Evolutionary conservation across 2,329 filamentous ascomycete species (phyloP), one percentile per base, ranked within the genome.

Genomic region (Diaporthe ampelina): DNA sequence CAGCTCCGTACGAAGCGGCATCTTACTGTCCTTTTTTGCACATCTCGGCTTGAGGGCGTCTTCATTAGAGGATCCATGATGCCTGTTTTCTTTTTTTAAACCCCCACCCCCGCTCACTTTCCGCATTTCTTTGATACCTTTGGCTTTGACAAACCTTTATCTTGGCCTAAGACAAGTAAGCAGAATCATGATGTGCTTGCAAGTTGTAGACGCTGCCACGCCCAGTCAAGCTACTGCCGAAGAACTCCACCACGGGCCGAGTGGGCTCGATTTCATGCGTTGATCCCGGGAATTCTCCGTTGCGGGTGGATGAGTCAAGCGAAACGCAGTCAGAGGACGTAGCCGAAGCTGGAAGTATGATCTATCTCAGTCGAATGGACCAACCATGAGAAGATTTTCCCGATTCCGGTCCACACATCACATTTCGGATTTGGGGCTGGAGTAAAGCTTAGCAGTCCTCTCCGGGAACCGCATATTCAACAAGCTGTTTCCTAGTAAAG

Each of bases 231-330:
- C 56, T 58, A n/a, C 29, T 32, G 29, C 29, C 29, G 24, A 11
- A n/a, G 17, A 26, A 40, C 59, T 29, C 40, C 59, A 48, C 40
- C 59, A 40, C 59, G 59, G 59, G 59, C 59, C 59, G 59, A 48
- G 59, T 32, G 43, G n/a, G 26, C 40, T 65, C 59, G 40, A 48
- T 65, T 19, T 48, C 17, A 48, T 26, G 24, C 40, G 48, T 26
- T 65, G 40, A 65, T 65, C 26, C 40, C 40, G 40, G 26, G 21
- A 48, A 48, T 48, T 48, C 32, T 37, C 40, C 59, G 40, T 19
- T 11, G 59, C 40, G 40, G 7, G 40, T n/a, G 15, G 26, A n/a
- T 61, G 7, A 35, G 4, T 43, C 19, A n/a, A 17, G 4, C 6
- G 17, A 26, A 29, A n/a, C 43, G 8, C 21, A 45, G 1, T 32